Conservation (phyloP, 1,284 basidiomycete species). For the Phlebopus sp. region DNA sequence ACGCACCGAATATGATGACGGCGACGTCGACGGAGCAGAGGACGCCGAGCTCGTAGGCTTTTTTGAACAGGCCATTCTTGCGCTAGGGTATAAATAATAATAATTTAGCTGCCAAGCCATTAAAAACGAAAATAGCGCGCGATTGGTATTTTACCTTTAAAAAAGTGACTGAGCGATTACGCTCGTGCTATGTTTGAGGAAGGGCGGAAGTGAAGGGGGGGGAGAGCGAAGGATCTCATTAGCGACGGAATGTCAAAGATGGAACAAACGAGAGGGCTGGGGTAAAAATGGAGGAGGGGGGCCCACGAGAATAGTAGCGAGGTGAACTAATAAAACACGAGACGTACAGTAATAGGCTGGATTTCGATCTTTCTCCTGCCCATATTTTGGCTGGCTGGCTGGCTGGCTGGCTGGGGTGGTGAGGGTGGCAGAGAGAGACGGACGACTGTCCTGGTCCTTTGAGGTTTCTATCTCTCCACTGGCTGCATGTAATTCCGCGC, state of each 20-base stretch:
- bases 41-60: slow-evolving; percentile 86
- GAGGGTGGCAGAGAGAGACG: slow-evolving; percentile 21
- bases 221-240: slow-evolving; percentile 5
- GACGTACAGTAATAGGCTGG: slow-evolving; percentile 74
- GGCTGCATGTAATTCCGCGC: slow-evolving; percentile 37
- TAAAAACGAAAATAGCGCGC: slow-evolving; percentile 46
- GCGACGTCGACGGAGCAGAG: slow-evolving; percentile 59
- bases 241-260: slow-evolving; percentile 29
- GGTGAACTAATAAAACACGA: slow-evolving; percentile 16
- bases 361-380: slow-evolving; percentile 90
- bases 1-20: slow-evolving; percentile 58
- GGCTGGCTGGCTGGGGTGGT: slow-evolving; percentile 17
- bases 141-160: slow-evolving; percentile 66
- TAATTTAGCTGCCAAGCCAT: slow-evolving; percentile 45
- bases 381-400: slow-evolving; percentile 42
- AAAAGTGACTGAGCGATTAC: slow-evolving; percentile 89
- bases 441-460: slow-evolving; percentile 33
- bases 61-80: slow-evolving; percentile 89
- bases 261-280: slow-evolving; percentile 19
- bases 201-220: too few relatives aligned
- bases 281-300: slow-evolving; percentile 28
- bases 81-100: slow-evolving; percentile 48
- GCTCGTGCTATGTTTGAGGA: slow-evolving; percentile 68
- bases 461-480: slow-evolving; percentile 34
- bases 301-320: slow-evolving; percentile 25